Evolutionary conservation across 2,329 filamentous ascomycete genomes (phyloP), one percentile per base, ranked within the genome.

Genomic region (Dactylellina drechsleri): DNA sequence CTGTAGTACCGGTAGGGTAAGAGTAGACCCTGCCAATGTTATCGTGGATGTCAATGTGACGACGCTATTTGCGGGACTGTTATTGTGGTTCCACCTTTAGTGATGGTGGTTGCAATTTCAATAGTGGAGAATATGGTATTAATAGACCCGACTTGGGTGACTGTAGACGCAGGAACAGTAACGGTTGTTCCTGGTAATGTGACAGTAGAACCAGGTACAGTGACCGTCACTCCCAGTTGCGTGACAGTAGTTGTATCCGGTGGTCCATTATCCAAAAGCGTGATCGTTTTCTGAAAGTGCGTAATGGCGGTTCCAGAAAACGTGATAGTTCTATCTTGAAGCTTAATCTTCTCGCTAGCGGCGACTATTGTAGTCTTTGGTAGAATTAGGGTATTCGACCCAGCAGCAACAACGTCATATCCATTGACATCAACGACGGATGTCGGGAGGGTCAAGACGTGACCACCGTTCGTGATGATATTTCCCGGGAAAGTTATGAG

Each of bases 221-320:
- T 43, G 2, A 12, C 12, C n/a, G 40, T 43, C 40, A n/a, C n/a
- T 23, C 23, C 23, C 23, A 10, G 31, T 36, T 7, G 6, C 15
- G 43, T 47, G 1, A 47, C 16, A 18, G 16, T 18, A 15, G 13
- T 6, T 15, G 49, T 52, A 13, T 1, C 18, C 1, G n/a, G n/a
- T 10, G 49, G 20, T 13, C n/a, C 49, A 20, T 23, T 18, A 8
- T 2, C 15, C 28, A 36, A 26, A 28, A 54, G 26, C 13, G 52
- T 54, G 2, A 54, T 54, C 16, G 52, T 54, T 26, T 54, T 54
- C 16, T 15, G 13, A 20, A 54, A 54, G 10, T 54, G 52, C 13
- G 16, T 12, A 15, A 54, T 54, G 3, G 52, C 16, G 0, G 52
- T 31, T 36, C 52, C 52, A n/a, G 52, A 13, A 3, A 54, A n/a